Evolutionary conservation across 345 rosid genomes (phyloP).

Genomic region (Gynandropsis gynandra): DNA sequence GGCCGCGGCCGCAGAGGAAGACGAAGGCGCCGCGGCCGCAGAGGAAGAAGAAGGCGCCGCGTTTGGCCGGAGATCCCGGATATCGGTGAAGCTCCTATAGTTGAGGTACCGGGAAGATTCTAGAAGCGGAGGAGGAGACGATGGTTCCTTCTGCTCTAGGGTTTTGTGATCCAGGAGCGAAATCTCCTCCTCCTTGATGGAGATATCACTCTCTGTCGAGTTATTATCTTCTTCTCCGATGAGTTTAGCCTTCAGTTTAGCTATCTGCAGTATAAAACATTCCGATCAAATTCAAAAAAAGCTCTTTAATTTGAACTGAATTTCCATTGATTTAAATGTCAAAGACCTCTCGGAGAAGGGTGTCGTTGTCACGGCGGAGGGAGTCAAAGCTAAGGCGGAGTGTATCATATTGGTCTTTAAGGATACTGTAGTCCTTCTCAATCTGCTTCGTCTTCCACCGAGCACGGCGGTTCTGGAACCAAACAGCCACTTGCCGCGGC

Average conservation of each 20-base stretch:
- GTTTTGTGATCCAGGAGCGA: constrained; percentile 31
- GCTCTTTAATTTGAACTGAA: neutral
- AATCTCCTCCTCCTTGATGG: constrained; percentile 57
- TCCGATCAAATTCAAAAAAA: neutral
- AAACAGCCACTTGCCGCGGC: constrained; percentile 81
- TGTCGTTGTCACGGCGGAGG: constrained; percentile 70
- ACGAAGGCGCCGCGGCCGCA: constrained; percentile 11
- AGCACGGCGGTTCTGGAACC: constrained; percentile 91
- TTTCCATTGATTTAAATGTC: neutral
- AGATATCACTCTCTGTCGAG: constrained; percentile 48
- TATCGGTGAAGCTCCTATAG: constrained; percentile 41
- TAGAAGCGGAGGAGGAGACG: constrained; percentile 26
- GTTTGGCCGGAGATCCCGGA: constrained; percentile 34
- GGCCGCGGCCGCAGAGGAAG: constrained; percentile 23
- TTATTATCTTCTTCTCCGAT: constrained; percentile 25
- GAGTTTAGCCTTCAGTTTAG: constrained; percentile 66
- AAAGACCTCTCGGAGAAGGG: constrained; percentile 67
- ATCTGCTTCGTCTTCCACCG: constrained; percentile 86
- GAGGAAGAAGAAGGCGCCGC: too few species aligned
- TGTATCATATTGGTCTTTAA: constrained; percentile 50
- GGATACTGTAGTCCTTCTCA: constrained; percentile 60
- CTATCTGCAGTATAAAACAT: constrained; percentile 39
- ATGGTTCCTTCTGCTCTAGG: constrained; percentile 18
- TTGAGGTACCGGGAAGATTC: constrained; percentile 34
- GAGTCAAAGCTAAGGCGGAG: constrained; percentile 50